Evolutionary conservation across 257 asterid genomes (phyloP), one percentile per base, ranked within the genome.

Genomic region (Cordia subcordata): DNA sequence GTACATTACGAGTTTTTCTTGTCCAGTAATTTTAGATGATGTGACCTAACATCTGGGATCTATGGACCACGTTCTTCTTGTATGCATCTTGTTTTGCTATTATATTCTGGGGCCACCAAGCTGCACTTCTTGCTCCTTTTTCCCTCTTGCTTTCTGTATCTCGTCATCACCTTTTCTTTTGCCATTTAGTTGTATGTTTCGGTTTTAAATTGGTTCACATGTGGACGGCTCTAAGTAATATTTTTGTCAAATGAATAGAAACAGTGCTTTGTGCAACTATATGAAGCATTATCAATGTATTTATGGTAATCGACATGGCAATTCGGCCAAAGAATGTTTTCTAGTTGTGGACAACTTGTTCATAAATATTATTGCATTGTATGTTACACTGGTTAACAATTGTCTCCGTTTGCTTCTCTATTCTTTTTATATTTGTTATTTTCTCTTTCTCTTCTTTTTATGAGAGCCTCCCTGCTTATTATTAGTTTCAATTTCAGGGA

Each of bases 51-150:
- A 17, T 49, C 16, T 19, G 13, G 20, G 20, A 42, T n/a, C 8
- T 12, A 49, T 49, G 54, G 54, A 49, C 54, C 54, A 49, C 54
- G 16, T 6, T 27, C 9, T 49, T 49, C 54, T 17, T 49, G 54
- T n/a, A 49, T 49, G 54, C 54, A 49, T 16, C 54, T 49, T 49
- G 54, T n/a, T 49, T 49, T 14, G 22, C 27, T 17, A 5, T 49
- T 49, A 17, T 49, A 27, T 1, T 16, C 11, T 16, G 11, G 54
- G 54, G 54, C 54, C 54, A 19, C 11, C 27, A 49, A n/a, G 14
- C 20, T 49, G 54, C 16, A 49, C 54, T 49, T 49, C 12, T 15
- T 49, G 54, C 21, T 15, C 11, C 54, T 17, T 18, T 49, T 49
- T 13, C 22, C 54, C 10, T n/a, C 6, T 27, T 6, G 6, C 35